phyloP scores from a whole-genome alignment of 2,329 filamentous ascomycete genomes.

The Xylariales sp. region DNA sequence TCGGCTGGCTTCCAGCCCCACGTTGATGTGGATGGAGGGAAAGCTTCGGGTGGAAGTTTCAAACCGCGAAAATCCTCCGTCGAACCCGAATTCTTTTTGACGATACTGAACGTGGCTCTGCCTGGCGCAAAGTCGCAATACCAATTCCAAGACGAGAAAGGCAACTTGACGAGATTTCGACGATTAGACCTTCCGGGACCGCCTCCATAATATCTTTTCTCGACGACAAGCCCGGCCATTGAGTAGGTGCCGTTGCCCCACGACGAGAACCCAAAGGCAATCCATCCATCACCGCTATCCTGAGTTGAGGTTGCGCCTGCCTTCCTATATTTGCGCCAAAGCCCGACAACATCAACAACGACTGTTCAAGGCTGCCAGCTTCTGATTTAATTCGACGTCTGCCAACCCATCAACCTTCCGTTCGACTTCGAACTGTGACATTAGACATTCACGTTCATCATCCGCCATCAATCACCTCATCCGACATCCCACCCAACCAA shows the following conservation, averaged over 20 bases:
- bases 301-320: too few species aligned
- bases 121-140: conserved; percentile 19
- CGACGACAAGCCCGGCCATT: conserved; percentile 1
- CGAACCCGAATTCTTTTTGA: conserved; percentile 7
- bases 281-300: neutral
- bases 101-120: conserved; percentile 14
- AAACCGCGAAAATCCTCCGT: conserved; percentile 7
- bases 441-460: neutral
- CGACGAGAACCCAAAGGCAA: conserved; percentile 2
- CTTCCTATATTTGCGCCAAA: too few species aligned
- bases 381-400: neutral
- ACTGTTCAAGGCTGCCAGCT: neutral
- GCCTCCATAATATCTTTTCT: conserved; percentile 1
- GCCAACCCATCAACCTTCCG: neutral
- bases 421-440: neutral
- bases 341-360: neutral
- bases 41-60: conserved; percentile 2
- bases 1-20: too few species aligned
- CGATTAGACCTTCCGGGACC: neutral
- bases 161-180: neutral
- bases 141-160: neutral
- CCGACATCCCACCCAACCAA: neutral
- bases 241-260: conserved; percentile 3
- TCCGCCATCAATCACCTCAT: neutral
- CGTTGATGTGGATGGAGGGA: too few species aligned